A percentile compares a stretch with the other conserved stretches of the same genome.
Conservation (phyloP, 1,284 basidiomycete species). For the Malassezia brasiliensis region DNA sequence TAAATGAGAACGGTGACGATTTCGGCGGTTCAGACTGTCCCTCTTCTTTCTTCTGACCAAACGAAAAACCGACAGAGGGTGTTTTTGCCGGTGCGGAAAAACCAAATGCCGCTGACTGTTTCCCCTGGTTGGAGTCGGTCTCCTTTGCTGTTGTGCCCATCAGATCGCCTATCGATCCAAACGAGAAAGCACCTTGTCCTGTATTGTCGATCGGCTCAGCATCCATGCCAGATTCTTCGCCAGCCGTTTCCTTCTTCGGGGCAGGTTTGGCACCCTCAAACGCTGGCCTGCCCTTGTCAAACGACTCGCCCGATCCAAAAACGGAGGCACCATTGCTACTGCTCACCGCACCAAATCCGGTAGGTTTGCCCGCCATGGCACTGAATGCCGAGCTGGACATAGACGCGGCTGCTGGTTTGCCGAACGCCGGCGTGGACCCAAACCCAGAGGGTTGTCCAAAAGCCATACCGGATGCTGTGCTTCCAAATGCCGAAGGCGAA, state of each 20-base stretch:
- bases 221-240: not conserved
- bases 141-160: not conserved
- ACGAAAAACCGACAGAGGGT: conserved; percentile 18
- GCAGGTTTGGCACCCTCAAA: not conserved
- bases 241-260: not conserved
- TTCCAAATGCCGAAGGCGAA: not conserved
- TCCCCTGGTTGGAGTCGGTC: not conserved
- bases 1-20: too few relatives aligned
- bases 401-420: conserved; percentile 25
- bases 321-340: not conserved
- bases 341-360: not conserved
- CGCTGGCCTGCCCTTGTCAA: not conserved
- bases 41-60: conserved; percentile 16
- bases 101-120: conserved; percentile 2
- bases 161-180: not conserved
- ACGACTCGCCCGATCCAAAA: conserved; percentile 16
- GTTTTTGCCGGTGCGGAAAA: not conserved
- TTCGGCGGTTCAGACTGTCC: not conserved
- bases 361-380: not conserved
- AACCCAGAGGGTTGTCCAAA: conserved; percentile 16
- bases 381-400: not conserved
- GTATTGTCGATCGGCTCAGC: not conserved
- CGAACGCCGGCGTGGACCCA: conserved; percentile 43
- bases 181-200: not conserved
- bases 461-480: not conserved